Base-by-base conservation (phyloP, 495 filamentous ascomycete genomes). In the Emericellopsis terricola region DNA sequence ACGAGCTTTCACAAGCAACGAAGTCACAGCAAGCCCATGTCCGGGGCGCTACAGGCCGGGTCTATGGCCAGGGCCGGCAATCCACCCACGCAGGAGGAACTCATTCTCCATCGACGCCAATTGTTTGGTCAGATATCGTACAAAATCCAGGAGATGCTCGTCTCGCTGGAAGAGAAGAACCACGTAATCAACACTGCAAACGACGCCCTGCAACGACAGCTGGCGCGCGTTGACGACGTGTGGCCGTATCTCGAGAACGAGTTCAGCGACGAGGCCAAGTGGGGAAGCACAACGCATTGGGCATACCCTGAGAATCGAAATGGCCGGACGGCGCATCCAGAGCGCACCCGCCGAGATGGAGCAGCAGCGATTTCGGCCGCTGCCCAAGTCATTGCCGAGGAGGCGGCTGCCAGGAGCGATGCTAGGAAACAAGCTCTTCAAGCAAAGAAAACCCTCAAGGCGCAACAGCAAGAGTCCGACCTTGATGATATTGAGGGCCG, bases 161-260 rank as follows among this genome's bases (percentile, higher is more conserved):
- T 78, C 37, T 81, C 81, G 1, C 60, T 93, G 20, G 91, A 96
- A 43, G 89, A 97, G 56, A 99, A 99, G 55, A 93, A 91, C 40
- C 86, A 92, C 41, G 85, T 96, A 34, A 76, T 94, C 27, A 74
- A 76, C 3, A 86, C 84, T 3, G 86, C 91, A 28, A 81, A 81
- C 41, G 81, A 92, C 36, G 78, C 84, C 34, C 68, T 96, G 6
- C 71, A 83, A 37, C 87, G 81, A 47, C 85, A 94, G 49, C 58
- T 94, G 15, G 52, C 69, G 35, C 79, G 89, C 15, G 70, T 94
- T 42, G 80, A 96, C 41, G 73, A 76, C 27, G 71, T 85, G 15
- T 91, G 72, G 59, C 76, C 79, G 10, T 75, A 81, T 55, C 71
- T 96, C 34, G 79, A 86, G 35, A 59, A 64, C 29, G 89, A 96